Conservation (phyloP, 306 rosid genomes). For the Castanopsis chinensis region DNA sequence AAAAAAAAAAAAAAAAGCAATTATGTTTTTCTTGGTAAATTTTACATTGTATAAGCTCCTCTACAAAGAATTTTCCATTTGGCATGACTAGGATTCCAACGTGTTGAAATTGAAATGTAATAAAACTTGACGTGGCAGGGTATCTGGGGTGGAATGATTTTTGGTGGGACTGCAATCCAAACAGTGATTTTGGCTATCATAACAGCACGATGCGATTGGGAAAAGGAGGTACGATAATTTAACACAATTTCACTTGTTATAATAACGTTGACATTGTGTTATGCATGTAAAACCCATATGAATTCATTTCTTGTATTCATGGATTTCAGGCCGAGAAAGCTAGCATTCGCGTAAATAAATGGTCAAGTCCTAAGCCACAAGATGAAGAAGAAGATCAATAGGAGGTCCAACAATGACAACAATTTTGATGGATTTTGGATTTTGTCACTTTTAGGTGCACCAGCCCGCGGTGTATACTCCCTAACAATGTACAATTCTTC, state of each 20-base stretch:
- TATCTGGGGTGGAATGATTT: slow-evolving; percentile 81
- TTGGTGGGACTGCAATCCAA: slow-evolving; percentile 69
- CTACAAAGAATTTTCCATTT: no score
- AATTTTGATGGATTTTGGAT: not conserved
- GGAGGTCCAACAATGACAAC: not conserved
- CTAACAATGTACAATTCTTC: not conserved
- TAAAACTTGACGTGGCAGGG: slow-evolving; percentile 36
- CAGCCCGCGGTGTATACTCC: not conserved
- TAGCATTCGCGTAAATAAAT: slow-evolving; percentile 32
- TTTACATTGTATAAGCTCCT: no score
- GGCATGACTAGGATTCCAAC: not conserved
- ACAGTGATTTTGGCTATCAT: slow-evolving; percentile 45
- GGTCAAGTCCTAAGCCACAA: slow-evolving; percentile 28
- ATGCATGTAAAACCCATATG: not conserved
- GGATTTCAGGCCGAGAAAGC: slow-evolving; percentile 49
- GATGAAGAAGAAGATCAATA: not conserved
- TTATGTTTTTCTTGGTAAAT: no score
- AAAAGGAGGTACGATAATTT: slow-evolving; percentile 44
- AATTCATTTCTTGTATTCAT: not conserved
- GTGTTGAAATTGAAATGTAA: not conserved
- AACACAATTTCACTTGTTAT: not conserved
- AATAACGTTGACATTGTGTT: no score
- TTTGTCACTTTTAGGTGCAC: not conserved
- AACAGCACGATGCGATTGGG: slow-evolving; percentile 53
- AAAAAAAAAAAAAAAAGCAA: no score